Conservation (phyloP, 306 rosid species). For the Biancaea sappan region DNA sequence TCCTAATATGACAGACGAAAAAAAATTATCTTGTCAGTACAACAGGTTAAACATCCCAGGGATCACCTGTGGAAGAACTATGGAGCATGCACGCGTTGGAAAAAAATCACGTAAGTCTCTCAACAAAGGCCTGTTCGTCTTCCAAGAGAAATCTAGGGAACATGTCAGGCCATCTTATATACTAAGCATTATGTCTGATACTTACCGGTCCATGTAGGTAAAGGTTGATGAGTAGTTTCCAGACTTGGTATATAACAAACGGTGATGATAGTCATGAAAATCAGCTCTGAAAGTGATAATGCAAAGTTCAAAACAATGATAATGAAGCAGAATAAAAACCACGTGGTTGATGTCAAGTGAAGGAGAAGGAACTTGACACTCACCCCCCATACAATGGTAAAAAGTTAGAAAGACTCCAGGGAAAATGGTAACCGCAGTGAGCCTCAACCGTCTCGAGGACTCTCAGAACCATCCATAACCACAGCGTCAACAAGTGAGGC, state of each 20-base stretch:
- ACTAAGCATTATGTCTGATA: slow-evolving; percentile 2
- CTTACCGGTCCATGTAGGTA: slow-evolving; percentile 79
- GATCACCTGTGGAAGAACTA: not conserved
- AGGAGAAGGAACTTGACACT: slow-evolving; percentile 33
- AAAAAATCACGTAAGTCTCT: not conserved
- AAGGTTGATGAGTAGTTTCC: slow-evolving; percentile 90
- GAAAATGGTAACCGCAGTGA: slow-evolving; percentile 85
- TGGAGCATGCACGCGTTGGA: not conserved
- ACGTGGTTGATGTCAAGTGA: not conserved
- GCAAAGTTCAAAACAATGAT: slow-evolving; percentile 25
- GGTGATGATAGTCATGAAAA: slow-evolving; percentile 89
- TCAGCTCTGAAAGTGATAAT: slow-evolving; percentile 57
- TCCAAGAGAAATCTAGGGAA: not conserved
- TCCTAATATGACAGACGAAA: slow-evolving; percentile 40
- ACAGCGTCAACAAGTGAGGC: slow-evolving; percentile 76
- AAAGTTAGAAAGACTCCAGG: slow-evolving; percentile 82
- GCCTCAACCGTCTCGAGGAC: slow-evolving; percentile 89
- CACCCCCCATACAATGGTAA: slow-evolving; percentile 84
- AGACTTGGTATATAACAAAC: slow-evolving; percentile 77
- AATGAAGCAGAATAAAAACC: not conserved
- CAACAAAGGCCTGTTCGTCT: not conserved
- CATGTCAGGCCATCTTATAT: not conserved
- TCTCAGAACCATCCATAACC: slow-evolving; percentile 84
- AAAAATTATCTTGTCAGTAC: not conserved
- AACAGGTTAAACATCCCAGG: not conserved